Conservation (phyloP, 164 flowering plant genomes). For the Berberis vulgaris region DNA sequence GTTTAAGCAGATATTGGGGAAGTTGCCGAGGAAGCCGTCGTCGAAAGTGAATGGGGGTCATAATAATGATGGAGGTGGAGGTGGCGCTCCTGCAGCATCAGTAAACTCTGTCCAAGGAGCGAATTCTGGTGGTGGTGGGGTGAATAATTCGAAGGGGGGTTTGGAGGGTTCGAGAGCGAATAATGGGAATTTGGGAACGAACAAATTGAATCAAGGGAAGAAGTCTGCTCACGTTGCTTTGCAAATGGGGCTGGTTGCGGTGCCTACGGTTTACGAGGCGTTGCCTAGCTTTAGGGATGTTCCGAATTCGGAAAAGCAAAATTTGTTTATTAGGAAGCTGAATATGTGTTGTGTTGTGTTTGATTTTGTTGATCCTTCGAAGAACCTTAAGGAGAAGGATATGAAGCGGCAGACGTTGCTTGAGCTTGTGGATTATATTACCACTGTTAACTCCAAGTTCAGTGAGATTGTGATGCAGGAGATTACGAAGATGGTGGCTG, state of each 20-base stretch:
- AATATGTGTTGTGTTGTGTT: conserved; percentile 68
- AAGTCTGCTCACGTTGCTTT: conserved; percentile 24
- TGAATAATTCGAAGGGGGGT: conserved; percentile 20
- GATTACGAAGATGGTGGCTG: conserved; percentile 67
- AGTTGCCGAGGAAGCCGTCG: conserved; percentile 59
- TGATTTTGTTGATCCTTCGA: conserved; percentile 59
- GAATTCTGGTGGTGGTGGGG: conserved; percentile 15
- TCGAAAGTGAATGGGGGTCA: conserved; percentile 25
- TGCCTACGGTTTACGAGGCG: conserved; percentile 39
- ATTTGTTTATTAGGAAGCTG: conserved; percentile 56
- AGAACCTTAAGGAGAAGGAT: conserved; percentile 66
- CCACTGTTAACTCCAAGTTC: conserved; percentile 49
- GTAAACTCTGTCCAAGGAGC: conserved; percentile 24
- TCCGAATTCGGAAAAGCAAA: conserved; percentile 62
- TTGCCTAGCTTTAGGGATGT: conserved; percentile 71
- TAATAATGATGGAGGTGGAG: conserved; percentile 24
- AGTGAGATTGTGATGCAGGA: conserved; percentile 75
- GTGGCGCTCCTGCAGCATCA: conserved; percentile 14
- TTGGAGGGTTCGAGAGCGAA: conserved; percentile 10
- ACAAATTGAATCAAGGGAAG: conserved; percentile 39
- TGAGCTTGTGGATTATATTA: conserved; percentile 75
- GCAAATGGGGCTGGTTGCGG: conserved; percentile 21
- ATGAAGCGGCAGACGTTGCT: conserved; percentile 69
- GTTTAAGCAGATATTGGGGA: conserved; percentile 73
- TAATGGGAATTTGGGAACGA: conserved; percentile 18